Percentiles rank a stretch among this genome's conserved stretches.
Evolutionary conservation across 148 eudicot genomes (phyloP).

Genomic region (Pharnaceum exiguum): DNA sequence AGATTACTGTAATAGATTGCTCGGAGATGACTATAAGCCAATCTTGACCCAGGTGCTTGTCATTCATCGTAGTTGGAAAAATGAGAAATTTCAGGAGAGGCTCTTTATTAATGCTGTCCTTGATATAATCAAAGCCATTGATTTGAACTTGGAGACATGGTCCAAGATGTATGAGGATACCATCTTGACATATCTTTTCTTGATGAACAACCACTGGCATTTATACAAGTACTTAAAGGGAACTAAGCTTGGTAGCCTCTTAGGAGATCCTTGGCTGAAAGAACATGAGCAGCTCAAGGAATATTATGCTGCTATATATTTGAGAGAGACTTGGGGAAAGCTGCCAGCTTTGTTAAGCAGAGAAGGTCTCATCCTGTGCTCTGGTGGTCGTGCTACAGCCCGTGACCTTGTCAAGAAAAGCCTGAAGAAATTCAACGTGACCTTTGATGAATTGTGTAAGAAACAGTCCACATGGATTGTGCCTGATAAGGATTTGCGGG

Average conservation of each 20-base stretch:
- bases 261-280: slow-evolving; percentile 65
- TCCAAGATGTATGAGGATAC: slow-evolving; percentile 61
- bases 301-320: slow-evolving; percentile 34
- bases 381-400: slow-evolving; percentile 83
- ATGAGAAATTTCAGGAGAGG: slow-evolving; percentile 73
- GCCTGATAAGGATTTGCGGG: slow-evolving; percentile 57
- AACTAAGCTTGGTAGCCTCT: slow-evolving; percentile 52
- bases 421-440: slow-evolving; percentile 62
- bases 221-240: slow-evolving; percentile 65
- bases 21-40: slow-evolving; percentile 73
- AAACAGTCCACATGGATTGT: slow-evolving; percentile 59
- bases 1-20: slow-evolving; percentile 65
- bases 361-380: slow-evolving; percentile 74
- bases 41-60: slow-evolving; percentile 68
- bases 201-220: slow-evolving; percentile 87
- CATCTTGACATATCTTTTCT: slow-evolving; percentile 40
- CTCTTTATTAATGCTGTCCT: slow-evolving; percentile 59
- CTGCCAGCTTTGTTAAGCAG: slow-evolving; percentile 71
- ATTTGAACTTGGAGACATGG: slow-evolving; percentile 65
- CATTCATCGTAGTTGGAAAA: slow-evolving; percentile 82
- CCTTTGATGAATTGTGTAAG: slow-evolving; percentile 63
- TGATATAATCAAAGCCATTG: slow-evolving; percentile 64
- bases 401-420: slow-evolving; percentile 79
- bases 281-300: slow-evolving; percentile 70
- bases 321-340: slow-evolving; percentile 70